phyloP scores from a whole-genome alignment of 2,329 filamentous ascomycete species.

The Aspergillus texensis region DNA sequence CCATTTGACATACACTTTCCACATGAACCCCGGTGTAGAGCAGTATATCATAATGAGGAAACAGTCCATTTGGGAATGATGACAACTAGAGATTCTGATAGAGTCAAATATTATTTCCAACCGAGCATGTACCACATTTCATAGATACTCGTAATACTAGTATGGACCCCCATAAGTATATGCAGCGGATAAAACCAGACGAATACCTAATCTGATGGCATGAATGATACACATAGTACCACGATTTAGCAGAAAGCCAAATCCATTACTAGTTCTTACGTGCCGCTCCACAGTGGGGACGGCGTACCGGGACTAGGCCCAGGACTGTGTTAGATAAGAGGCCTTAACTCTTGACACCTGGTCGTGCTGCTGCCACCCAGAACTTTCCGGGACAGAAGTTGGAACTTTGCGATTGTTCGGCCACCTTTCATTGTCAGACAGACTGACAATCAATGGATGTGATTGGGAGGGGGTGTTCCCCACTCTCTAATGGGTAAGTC shows the following conservation, averaged over 20 bases:
- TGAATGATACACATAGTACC: neutral
- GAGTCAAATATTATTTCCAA: neutral
- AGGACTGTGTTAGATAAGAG: neutral
- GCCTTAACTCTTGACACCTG: neutral
- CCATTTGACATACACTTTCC: neutral
- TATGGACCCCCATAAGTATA: neutral
- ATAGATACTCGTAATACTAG: neutral
- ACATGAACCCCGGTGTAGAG: neutral
- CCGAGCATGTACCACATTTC: neutral
- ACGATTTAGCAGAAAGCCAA: neutral
- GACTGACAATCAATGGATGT: neutral
- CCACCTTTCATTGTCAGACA: neutral
- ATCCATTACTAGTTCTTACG: neutral
- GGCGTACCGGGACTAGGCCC: neutral
- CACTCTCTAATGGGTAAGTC: neutral
- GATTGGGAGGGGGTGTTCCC: neutral
- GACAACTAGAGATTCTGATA: neutral
- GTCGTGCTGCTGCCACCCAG: neutral
- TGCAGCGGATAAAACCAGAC: neutral
- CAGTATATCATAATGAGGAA: neutral
- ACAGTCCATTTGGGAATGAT: neutral
- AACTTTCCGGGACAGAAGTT: neutral
- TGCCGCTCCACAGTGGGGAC: neutral
- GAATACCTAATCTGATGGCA: neutral
- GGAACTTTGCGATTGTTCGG: neutral